Conservation (phyloP, 345 rosid species). For the Linum lewisii region DNA sequence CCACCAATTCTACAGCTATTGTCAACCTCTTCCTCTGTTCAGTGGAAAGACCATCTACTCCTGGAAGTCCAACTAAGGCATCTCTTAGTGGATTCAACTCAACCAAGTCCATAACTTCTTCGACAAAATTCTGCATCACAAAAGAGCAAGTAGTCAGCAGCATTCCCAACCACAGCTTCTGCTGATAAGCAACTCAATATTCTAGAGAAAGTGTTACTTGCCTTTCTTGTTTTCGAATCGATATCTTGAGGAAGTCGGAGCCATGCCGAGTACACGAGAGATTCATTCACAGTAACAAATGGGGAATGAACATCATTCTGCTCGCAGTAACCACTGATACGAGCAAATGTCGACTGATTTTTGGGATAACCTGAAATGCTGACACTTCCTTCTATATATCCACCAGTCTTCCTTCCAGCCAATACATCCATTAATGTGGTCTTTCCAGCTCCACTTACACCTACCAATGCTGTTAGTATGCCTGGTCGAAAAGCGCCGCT, state of each 20-base stretch:
- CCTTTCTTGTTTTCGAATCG: slow-evolving; percentile 50
- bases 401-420: slow-evolving; percentile 85
- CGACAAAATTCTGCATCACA: slow-evolving; percentile 60
- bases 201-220: slow-evolving; percentile 8
- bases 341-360: slow-evolving; percentile 87
- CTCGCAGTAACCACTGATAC: slow-evolving; percentile 80
- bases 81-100: slow-evolving; percentile 67
- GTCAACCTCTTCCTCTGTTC: slow-evolving; percentile 92
- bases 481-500: slow-evolving; percentile 87
- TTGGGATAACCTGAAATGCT: slow-evolving; percentile 74
- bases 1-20: slow-evolving; percentile 93
- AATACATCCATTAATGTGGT: slow-evolving; percentile 92
- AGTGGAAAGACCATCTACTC: slow-evolving; percentile 72
- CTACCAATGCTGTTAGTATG: slow-evolving; percentile 72
- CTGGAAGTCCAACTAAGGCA: slow-evolving; percentile 85
- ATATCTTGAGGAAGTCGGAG: slow-evolving; percentile 69
- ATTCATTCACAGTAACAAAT: slow-evolving; percentile 76
- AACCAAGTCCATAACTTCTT: slow-evolving; percentile 88
- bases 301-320: slow-evolving; percentile 94
- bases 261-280: slow-evolving; percentile 83
- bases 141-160: not conserved
- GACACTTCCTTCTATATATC: slow-evolving; percentile 63
- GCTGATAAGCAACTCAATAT: not conserved
- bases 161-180: not conserved
- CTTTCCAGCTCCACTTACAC: slow-evolving; percentile 95